Base-by-base conservation (phyloP, 2,329 filamentous ascomycete genomes). In the Raffaelea ambrosiae region DNA sequence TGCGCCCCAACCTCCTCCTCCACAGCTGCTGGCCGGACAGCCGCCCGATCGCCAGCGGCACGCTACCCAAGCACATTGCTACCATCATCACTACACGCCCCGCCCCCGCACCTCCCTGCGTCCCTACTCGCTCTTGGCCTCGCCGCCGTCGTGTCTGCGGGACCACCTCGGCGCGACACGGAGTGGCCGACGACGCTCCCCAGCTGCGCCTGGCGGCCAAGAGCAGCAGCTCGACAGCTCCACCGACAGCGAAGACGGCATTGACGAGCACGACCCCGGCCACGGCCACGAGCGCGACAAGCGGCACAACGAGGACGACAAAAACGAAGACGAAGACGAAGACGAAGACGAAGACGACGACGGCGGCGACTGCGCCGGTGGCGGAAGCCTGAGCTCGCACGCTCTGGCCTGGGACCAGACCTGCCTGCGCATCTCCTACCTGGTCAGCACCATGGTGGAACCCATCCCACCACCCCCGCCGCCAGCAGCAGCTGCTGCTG, bases 321-420 rank as follows among this genome's bases (percentile, higher is more conserved):
- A 33, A 35, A 33, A 7, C 22, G 35, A 14, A 22, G 19, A 18
- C 10, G n/a, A 36, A 36, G 36, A 22, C 13, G 7, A 29, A 20
- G 35, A 39, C n/a, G 41, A 33, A 39, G 33, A 40, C 29, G 35
- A 43, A 13, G 14, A 42, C 14, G 16, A 33, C 26, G n/a, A 23
- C 44, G 43, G 42, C 2, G 40, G 36, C 18, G 39, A 20, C 23
- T 29, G 40, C 43, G 22, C 9, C 23, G 36, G 11, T 14, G 20
- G 22, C 5, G 42, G 40, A n/a, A 55, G 47, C n/a, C 31, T 51
- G 18, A 45, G 49, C 43, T 52, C 54, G 11, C 53, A 53, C 39
- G 46, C 51, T 11, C 49, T 56, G 36, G 63, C 58, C 42, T 64
- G 52, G 63, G 54, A 58, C 16, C 53, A 57, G 43, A 54, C 55